phyloP scores from a whole-genome alignment of 805 yeast genomes.

The Candida sakaeoensis region DNA sequence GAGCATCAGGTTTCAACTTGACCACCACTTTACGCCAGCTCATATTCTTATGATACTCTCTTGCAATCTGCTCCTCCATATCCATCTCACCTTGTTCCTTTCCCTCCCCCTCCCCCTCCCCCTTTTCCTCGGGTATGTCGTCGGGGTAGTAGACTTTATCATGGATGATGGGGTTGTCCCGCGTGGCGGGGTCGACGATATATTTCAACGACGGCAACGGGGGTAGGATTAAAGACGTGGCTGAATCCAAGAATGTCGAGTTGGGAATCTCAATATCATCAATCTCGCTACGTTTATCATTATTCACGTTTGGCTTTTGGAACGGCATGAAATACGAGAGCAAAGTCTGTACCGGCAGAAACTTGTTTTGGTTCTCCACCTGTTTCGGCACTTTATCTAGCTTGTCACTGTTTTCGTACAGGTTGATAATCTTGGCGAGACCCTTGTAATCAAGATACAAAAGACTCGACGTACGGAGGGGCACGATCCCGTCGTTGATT shows the following conservation, averaged over 20 bases:
- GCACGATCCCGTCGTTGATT: constrained; percentile 92
- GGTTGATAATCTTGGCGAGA: constrained; percentile 20
- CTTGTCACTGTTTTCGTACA: constrained; percentile 13
- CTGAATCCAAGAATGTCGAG: constrained; percentile 75
- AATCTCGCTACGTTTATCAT: constrained; percentile 14
- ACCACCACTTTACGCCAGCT: constrained; percentile 91
- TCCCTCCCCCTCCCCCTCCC: constrained; percentile 43
- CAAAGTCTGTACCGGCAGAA: constrained; percentile 33
- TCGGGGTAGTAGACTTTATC: constrained; percentile 68
- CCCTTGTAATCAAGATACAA: constrained; percentile 85
- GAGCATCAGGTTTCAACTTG: constrained; percentile 86
- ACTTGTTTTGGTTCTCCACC: constrained; percentile 11
- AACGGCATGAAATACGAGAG: constrained; percentile 38
- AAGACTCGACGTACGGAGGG: constrained; percentile 83
- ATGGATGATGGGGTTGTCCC: constrained; percentile 72
- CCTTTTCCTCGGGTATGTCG: constrained; percentile 51
- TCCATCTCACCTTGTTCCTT: neutral
- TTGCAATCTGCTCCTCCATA: constrained; percentile 76
- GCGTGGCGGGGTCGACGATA: constrained; percentile 59
- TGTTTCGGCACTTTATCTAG: constrained; percentile 18
- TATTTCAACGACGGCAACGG: constrained; percentile 72
- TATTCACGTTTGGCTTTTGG: constrained; percentile 27
- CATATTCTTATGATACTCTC: constrained; percentile 81
- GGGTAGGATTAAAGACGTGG: constrained; percentile 71
- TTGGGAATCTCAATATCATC: constrained; percentile 49